Percentiles rank a stretch among this genome's conserved stretches.
Conservation (phyloP, 768 basidiomycete genomes). For the Pholiota molesta region DNA sequence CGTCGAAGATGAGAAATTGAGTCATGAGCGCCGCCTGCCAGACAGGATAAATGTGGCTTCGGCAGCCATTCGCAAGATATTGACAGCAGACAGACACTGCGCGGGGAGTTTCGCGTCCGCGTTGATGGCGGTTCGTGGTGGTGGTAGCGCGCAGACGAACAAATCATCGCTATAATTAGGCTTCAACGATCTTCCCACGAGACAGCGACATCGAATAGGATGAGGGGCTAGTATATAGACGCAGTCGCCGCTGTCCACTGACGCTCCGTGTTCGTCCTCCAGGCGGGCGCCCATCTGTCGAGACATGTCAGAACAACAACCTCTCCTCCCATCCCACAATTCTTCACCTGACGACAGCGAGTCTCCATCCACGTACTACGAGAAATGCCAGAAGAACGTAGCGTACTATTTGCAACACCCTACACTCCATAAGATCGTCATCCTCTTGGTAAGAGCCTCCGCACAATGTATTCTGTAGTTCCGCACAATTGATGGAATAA, state of each 20-base stretch:
- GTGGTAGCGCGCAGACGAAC: background rate
- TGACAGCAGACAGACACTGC: background rate
- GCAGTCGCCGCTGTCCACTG: background rate
- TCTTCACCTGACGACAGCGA: constrained; percentile 6
- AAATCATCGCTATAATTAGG: background rate
- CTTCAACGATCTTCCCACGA: background rate
- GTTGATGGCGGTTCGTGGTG: background rate
- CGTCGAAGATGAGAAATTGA: background rate
- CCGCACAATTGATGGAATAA: background rate
- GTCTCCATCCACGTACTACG: constrained; percentile 11
- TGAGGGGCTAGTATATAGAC: constrained; percentile 1
- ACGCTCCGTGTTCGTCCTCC: constrained; percentile 2
- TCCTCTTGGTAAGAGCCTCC: constrained; percentile 46
- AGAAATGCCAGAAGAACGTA: constrained; percentile 35
- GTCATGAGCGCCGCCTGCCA: constrained; percentile 1
- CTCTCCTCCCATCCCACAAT: constrained; percentile 39
- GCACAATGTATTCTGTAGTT: constrained; percentile 21
- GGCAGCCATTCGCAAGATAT: background rate
- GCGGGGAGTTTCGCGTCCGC: background rate
- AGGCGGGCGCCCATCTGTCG: constrained; percentile 18
- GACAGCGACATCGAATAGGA: background rate
- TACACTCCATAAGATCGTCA: constrained; percentile 56
- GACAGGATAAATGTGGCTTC: background rate
- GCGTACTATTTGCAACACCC: constrained; percentile 55
- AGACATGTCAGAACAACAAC: constrained; percentile 49